Percentiles rank a stretch among this genome's conserved stretches.
These are phyloP conservation scores for Fusarium musae DNA, from an alignment of 2,329 filamentous ascomycete genomes.

Conservation along the genomic window DNA sequence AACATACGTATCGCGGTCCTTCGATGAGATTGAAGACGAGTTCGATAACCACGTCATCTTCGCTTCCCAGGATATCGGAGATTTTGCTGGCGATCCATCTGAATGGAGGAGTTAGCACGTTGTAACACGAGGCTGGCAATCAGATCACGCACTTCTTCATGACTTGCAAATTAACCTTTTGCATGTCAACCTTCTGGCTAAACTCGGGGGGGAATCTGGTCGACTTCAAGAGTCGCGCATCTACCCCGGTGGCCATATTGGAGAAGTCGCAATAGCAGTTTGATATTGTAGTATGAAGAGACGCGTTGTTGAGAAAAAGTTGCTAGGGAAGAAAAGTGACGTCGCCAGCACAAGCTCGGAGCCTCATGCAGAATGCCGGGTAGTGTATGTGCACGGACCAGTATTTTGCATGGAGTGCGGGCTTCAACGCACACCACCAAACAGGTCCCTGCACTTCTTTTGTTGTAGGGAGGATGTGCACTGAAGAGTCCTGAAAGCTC, in stretches of 20 bases:
- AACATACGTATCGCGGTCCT: conserved; percentile 76
- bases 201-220: conserved; percentile 97
- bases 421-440: background rate
- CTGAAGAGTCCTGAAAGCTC: conserved; percentile 19
- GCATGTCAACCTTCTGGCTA: conserved; percentile 94
- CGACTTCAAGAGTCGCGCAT: conserved; percentile 87
- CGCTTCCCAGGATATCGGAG: conserved; percentile 85
- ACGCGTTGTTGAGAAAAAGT: conserved; percentile 40
- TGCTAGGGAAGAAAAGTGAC: conserved; percentile 46
- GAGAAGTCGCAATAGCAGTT: conserved; percentile 33
- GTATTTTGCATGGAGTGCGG: background rate
- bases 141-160: conserved; percentile 85
- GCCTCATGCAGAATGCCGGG: background rate
- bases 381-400: conserved; percentile 26
- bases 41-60: conserved; percentile 96
- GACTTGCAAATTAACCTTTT: conserved; percentile 95
- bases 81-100: conserved; percentile 96
- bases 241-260: conserved; percentile 83
- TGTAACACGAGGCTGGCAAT: background rate
- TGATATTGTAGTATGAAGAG: conserved; percentile 5
- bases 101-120: conserved; percentile 30
- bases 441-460: background rate
- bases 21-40: conserved; percentile 79
- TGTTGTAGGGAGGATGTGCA: conserved; percentile 4
- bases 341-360: conserved; percentile 38